Percentiles rank a stretch among this genome's conserved stretches.
These are phyloP conservation scores for Arabidopsis lyrata DNA, from an alignment of 441 rosid species.

Conservation along the genomic window DNA sequence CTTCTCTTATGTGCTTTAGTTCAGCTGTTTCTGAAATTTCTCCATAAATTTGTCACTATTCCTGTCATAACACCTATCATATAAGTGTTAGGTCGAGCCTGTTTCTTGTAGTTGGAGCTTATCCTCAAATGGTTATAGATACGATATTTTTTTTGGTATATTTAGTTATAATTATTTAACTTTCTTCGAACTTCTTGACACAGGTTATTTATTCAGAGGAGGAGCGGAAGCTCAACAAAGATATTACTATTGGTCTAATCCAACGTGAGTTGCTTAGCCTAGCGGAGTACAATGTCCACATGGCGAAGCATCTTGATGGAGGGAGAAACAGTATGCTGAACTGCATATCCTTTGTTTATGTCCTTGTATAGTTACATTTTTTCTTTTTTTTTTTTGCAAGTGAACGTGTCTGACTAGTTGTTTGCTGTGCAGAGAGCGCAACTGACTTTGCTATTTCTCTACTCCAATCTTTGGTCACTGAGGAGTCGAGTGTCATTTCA, in stretches of 20 bases:
- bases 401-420: constrained; percentile 41
- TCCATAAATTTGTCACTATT: constrained; percentile 1
- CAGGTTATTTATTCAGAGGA: constrained; percentile 96
- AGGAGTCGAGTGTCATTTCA: constrained; percentile 86
- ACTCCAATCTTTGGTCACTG: constrained; percentile 81
- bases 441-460: constrained; percentile 89
- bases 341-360: constrained; percentile 10
- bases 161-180: constrained; percentile 9
- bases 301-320: constrained; percentile 97
- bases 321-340: constrained; percentile 87
- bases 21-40: constrained; percentile 1
- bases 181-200: constrained; percentile 33
- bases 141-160: constrained; percentile 10
- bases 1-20: constrained; percentile 8
- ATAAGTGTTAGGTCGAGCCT: constrained; percentile 1
- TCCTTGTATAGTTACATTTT: constrained; percentile 10
- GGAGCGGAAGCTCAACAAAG: constrained; percentile 94
- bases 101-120: constrained; percentile 5
- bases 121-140: background rate
- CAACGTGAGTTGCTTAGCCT: constrained; percentile 88
- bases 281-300: constrained; percentile 94
- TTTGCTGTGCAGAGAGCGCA: constrained; percentile 79
- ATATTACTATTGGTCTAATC: constrained; percentile 86
- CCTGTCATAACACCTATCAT: background rate
- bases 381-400: background rate